A percentile compares a stretch with the other conserved stretches of the same genome.
Evolutionary conservation across 1,139 yeast genomes (phyloP).

Genomic region (Hansenula lynferdii): DNA sequence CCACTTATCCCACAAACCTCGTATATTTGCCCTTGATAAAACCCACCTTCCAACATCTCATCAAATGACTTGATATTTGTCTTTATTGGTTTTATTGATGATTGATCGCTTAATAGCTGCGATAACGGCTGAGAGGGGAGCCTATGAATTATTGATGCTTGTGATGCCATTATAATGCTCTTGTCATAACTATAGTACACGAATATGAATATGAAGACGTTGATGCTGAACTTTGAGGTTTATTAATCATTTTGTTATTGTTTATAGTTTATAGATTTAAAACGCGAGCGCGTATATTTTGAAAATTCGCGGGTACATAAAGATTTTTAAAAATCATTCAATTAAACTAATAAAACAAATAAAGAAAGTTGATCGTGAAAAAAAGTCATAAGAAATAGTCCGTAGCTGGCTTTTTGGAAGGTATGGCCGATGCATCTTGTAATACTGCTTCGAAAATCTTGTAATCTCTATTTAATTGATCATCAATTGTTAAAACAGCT

Average conservation of each 20-base stretch:
- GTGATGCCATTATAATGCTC: not conserved
- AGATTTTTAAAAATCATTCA: no score
- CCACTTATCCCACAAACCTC: constrained; percentile 18
- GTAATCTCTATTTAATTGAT: constrained; percentile 63
- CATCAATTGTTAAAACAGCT: constrained; percentile 78
- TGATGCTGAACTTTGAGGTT: no score
- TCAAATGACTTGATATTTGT: constrained; percentile 13
- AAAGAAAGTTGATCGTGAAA: not conserved
- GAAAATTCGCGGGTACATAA: no score
- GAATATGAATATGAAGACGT: no score
- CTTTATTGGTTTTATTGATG: constrained; percentile 13
- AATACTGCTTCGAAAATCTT: constrained; percentile 82
- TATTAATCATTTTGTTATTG: no score
- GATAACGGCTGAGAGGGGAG: constrained; percentile 15
- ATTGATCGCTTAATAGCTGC: constrained; percentile 12
- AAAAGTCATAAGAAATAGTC: constrained; percentile 52
- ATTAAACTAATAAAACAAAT: no score
- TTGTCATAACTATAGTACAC: no score
- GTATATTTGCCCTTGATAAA: constrained; percentile 18
- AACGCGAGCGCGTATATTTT: no score
- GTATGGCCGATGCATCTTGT: constrained; percentile 56
- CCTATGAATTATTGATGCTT: constrained; percentile 7
- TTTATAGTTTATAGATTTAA: no score
- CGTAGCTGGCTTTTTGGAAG: constrained; percentile 65
- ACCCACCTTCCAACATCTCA: constrained; percentile 16